Evolutionary conservation across 2,329 filamentous ascomycete species (phyloP).

Genomic region (Claviceps capensis): DNA sequence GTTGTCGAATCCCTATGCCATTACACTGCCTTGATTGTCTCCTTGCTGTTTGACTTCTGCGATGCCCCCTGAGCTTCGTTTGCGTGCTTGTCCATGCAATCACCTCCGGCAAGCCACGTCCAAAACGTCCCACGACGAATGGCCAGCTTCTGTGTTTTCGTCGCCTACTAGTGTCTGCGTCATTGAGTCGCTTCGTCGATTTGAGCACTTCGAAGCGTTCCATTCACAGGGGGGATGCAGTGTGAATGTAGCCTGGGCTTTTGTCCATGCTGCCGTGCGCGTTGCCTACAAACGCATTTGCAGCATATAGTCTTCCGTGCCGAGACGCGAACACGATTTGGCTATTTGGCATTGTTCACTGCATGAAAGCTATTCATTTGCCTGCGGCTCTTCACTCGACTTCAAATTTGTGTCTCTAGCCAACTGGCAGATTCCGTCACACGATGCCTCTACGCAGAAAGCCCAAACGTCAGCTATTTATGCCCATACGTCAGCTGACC

Average conservation of each 20-base stretch:
- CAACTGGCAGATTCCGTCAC: neutral
- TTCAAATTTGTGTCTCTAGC: neutral
- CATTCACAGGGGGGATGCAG: too few species aligned
- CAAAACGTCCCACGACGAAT: neutral
- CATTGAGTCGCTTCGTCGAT: neutral
- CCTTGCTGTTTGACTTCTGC: neutral
- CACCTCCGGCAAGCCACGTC: neutral
- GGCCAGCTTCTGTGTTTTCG: neutral
- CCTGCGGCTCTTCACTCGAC: neutral
- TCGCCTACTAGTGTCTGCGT: neutral
- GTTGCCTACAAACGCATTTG: neutral
- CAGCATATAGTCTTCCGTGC: neutral
- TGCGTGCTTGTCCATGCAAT: neutral
- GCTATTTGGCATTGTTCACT: neutral
- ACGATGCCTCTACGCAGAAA: neutral
- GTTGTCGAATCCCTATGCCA: neutral
- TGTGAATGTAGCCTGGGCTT: neutral
- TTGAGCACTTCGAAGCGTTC: too few species aligned
- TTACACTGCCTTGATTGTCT: neutral
- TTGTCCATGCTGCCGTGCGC: neutral
- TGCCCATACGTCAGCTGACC: slow-evolving; percentile 8
- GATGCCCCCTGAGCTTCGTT: neutral
- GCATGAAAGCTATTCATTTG: neutral
- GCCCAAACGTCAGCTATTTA: neutral
- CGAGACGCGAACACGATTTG: neutral